These are phyloP conservation scores for Lasiodiplodia gonubiensis DNA, from an alignment of 2,329 filamentous ascomycete genomes.

Conservation along the genomic window DNA sequence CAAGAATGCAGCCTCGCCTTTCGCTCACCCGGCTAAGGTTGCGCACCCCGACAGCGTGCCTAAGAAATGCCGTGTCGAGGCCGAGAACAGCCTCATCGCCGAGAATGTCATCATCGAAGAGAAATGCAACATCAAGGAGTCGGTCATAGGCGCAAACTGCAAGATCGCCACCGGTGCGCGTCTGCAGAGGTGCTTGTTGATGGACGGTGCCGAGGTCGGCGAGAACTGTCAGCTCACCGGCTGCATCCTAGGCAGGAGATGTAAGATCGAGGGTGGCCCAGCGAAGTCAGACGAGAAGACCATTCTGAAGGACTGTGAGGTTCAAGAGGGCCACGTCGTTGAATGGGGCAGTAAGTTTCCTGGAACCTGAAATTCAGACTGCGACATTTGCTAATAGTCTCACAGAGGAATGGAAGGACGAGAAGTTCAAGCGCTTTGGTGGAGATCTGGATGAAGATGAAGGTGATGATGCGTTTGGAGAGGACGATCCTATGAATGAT, in stretches of 20 bases:
- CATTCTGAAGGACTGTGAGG: conserved; percentile 84
- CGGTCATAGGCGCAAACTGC: conserved; percentile 84
- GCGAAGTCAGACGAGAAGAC: conserved; percentile 52
- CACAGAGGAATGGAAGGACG: conserved; percentile 62
- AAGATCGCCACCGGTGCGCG: conserved; percentile 86
- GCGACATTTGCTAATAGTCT: not conserved
- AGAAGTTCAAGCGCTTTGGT: conserved; percentile 65
- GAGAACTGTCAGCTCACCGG: conserved; percentile 84
- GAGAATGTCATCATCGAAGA: conserved; percentile 90
- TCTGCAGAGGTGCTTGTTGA: conserved; percentile 83
- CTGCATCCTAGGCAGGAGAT: conserved; percentile 82
- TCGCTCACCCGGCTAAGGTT: conserved; percentile 79
- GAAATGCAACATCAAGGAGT: conserved; percentile 90
- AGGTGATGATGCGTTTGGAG: conserved; percentile 34
- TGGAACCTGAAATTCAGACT: not conserved
- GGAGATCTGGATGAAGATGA: conserved; percentile 46
- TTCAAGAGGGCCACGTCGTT: conserved; percentile 83
- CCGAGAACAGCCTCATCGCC: conserved; percentile 79
- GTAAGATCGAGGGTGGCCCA: conserved; percentile 80
- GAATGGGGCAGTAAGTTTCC: conserved; percentile 68
- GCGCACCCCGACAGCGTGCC: conserved; percentile 84
- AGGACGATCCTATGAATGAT: conserved; percentile 9
- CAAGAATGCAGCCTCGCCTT: conserved; percentile 64
- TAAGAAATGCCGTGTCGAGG: conserved; percentile 78
- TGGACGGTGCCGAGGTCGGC: conserved; percentile 88